Conservation (phyloP, 2,329 filamentous ascomycete genomes). For the Leptographium galeiforme region DNA sequence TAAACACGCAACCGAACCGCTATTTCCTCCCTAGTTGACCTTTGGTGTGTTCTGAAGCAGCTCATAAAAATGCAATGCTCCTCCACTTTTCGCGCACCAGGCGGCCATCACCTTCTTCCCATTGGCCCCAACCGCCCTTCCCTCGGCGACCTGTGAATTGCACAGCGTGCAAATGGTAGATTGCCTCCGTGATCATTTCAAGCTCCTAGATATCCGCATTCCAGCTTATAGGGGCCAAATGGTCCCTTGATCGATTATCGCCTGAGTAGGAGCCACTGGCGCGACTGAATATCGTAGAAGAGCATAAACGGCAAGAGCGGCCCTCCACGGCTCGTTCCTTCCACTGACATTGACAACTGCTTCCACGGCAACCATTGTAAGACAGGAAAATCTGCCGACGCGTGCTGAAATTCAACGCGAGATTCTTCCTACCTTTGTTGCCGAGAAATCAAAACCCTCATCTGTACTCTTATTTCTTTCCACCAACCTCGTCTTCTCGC, state of each 20-base stretch:
- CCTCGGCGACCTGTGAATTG: too few relatives aligned
- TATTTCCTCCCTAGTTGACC: neutral
- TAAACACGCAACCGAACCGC: neutral
- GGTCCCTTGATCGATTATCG: neutral
- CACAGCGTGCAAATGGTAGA: neutral
- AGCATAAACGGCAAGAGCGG: slow-evolving; percentile 4
- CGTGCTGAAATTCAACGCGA: neutral
- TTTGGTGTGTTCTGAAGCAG: neutral
- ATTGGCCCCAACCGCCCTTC: neutral
- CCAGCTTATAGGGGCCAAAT: neutral
- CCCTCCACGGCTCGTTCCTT: neutral
- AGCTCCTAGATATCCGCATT: neutral
- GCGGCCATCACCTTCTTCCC: neutral
- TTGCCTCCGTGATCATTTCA: neutral
- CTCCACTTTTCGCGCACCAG: neutral
- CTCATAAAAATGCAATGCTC: neutral
- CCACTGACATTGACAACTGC: neutral
- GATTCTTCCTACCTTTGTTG: neutral
- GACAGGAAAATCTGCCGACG: neutral
- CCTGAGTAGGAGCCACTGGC: neutral
- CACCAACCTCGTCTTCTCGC: neutral
- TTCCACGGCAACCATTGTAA: neutral
- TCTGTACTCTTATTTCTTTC: neutral
- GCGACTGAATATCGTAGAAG: neutral
- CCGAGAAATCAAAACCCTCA: neutral